These are phyloP conservation scores for Ulota crispa DNA, from an alignment of 225 moss, liverwort and hornwort genomes.

Conservation along the genomic window DNA sequence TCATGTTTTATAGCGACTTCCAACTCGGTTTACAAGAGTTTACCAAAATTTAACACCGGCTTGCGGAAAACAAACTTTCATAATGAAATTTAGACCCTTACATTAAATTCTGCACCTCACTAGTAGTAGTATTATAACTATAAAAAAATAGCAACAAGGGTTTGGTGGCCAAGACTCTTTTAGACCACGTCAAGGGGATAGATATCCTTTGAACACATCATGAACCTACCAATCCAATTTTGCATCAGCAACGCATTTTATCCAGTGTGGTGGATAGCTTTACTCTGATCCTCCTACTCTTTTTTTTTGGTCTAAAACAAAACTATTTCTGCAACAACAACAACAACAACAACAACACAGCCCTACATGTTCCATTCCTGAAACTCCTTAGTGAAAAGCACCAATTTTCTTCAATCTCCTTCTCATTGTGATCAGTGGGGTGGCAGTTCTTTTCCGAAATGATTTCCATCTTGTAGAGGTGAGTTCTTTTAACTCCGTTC, in stretches of 20 bases:
- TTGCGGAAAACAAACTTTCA: constrained; percentile 52
- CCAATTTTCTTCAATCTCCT: constrained; percentile 55
- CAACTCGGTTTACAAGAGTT: constrained; percentile 48
- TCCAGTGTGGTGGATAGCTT: constrained; percentile 50
- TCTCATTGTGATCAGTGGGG: constrained; percentile 58
- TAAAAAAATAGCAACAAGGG: constrained; percentile 30
- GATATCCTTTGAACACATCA: constrained; percentile 22
- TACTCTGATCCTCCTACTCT: constrained; percentile 40
- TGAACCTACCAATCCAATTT: constrained; percentile 34
- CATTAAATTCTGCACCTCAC: constrained; percentile 46
- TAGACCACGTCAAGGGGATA: constrained; percentile 38
- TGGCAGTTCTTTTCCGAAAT: constrained; percentile 66
- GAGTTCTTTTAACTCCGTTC: constrained; percentile 67
- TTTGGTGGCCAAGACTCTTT: constrained; percentile 42
- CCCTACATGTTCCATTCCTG: constrained; percentile 33
- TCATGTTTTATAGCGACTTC: constrained; percentile 40
- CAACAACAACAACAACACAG: constrained; percentile 22
- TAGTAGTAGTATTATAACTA: constrained; percentile 37
- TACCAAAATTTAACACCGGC: constrained; percentile 51
- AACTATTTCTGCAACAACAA: constrained; percentile 38
- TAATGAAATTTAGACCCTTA: constrained; percentile 54
- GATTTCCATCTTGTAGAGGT: constrained; percentile 55
- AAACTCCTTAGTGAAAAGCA: constrained; percentile 55
- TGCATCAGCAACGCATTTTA: constrained; percentile 37
- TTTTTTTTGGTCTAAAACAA: constrained; percentile 20